These are phyloP conservation scores for Microascus cirrosus DNA, from an alignment of 2,329 filamentous ascomycete genomes.

Conservation along the genomic window DNA sequence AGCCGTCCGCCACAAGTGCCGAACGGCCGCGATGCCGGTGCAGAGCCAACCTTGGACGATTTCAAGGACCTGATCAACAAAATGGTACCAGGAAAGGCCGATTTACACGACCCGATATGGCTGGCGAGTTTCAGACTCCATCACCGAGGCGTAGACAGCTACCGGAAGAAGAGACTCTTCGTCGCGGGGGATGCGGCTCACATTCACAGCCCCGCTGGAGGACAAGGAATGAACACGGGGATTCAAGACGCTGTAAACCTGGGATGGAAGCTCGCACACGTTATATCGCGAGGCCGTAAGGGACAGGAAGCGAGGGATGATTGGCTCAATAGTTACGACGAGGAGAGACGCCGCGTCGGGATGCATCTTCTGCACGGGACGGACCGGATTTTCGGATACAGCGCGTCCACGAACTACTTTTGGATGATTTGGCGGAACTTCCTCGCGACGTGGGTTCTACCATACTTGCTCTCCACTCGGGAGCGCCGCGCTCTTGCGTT, in stretches of 20 bases:
- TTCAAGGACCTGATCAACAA: conserved; percentile 14
- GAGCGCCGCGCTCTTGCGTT: conserved; percentile 15
- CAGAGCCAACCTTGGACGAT: background rate
- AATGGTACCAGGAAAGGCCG: conserved; percentile 16
- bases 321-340: conserved; percentile 34
- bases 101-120: conserved; percentile 21
- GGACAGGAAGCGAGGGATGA: conserved; percentile 12
- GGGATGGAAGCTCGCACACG: conserved; percentile 35
- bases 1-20: conserved; percentile 7
- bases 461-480: conserved; percentile 16
- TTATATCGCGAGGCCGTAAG: conserved; percentile 21
- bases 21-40: conserved; percentile 1
- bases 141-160: conserved; percentile 23
- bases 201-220: conserved; percentile 43
- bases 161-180: conserved; percentile 29
- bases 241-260: conserved; percentile 44
- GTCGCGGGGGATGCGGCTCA: conserved; percentile 47
- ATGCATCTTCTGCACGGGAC: conserved; percentile 26
- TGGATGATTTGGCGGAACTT: conserved; percentile 24
- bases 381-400: conserved; percentile 26
- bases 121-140: conserved; percentile 33
- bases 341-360: conserved; percentile 35
- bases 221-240: conserved; percentile 48
- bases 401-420: conserved; percentile 22
- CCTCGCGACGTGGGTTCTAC: conserved; percentile 23